Evolutionary conservation across 768 basidiomycete species (phyloP).

Genomic region (Lactarius indigo): DNA sequence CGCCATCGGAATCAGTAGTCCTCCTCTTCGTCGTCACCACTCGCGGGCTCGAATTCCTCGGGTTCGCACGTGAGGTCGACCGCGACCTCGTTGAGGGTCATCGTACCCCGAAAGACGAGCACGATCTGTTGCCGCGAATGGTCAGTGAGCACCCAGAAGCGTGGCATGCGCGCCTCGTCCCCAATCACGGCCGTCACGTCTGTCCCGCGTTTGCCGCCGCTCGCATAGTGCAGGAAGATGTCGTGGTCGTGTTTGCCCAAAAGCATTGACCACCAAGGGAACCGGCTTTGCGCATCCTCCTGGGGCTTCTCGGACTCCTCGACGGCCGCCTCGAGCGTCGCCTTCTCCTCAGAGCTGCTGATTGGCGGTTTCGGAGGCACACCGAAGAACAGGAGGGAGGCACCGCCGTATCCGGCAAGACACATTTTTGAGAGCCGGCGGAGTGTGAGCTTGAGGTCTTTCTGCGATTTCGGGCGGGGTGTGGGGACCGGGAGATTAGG

Average conservation of each 20-base stretch:
- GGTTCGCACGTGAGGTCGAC: conserved; percentile 83
- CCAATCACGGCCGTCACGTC: conserved; percentile 51
- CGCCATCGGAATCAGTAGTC: neutral
- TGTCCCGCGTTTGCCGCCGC: conserved; percentile 20
- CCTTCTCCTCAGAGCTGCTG: conserved; percentile 48
- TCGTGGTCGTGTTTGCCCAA: conserved; percentile 79
- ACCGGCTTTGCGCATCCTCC: conserved; percentile 29
- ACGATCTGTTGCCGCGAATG: conserved; percentile 71
- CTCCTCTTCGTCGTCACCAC: conserved; percentile 27
- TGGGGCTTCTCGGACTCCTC: conserved; percentile 58
- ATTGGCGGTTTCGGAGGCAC: conserved; percentile 38
- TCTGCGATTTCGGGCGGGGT: conserved; percentile 30
- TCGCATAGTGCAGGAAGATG: conserved; percentile 67
- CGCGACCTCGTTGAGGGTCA: conserved; percentile 84
- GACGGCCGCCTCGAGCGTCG: conserved; percentile 59
- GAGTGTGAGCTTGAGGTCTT: conserved; percentile 64
- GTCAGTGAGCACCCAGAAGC: conserved; percentile 85
- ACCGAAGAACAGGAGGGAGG: conserved; percentile 78
- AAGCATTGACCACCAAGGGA: conserved; percentile 83
- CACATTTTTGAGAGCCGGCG: conserved; percentile 80
- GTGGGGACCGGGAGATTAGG: conserved; percentile 25
- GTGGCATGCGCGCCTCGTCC: conserved; percentile 67
- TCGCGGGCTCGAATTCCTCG: conserved; percentile 50
- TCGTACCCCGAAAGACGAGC: conserved; percentile 63
- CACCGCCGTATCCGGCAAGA: conserved; percentile 81